Evolutionary conservation across 345 rosid species (phyloP).

Genomic region (Gossypium rotundifolium): DNA sequence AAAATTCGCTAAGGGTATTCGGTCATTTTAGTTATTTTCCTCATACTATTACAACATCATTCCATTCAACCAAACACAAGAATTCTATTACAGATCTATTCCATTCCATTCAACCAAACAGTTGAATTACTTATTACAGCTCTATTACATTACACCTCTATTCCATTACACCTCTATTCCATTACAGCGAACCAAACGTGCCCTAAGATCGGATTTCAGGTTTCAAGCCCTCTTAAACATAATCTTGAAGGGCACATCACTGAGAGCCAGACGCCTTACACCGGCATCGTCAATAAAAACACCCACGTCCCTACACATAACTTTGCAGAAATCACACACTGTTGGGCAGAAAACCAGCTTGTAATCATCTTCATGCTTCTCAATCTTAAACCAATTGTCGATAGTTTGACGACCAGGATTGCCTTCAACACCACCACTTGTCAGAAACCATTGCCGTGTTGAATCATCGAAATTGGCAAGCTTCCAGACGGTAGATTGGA

Average conservation of each 20-base stretch:
- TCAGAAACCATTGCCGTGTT: slow-evolving; percentile 34
- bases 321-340: slow-evolving; percentile 46
- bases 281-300: slow-evolving; percentile 35
- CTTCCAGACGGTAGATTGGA: slow-evolving; percentile 45
- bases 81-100: too few species aligned
- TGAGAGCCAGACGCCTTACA: slow-evolving; percentile 41
- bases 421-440: slow-evolving; percentile 51
- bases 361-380: slow-evolving; percentile 35
- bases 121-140: too few species aligned
- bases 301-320: slow-evolving; percentile 51
- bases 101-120: too few species aligned
- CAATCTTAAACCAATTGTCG: slow-evolving; percentile 63
- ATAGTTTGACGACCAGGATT: slow-evolving; percentile 44
- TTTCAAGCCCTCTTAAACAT: slow-evolving; percentile 41
- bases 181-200: too few species aligned
- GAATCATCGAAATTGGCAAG: slow-evolving; percentile 33
- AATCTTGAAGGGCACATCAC: slow-evolving; percentile 47
- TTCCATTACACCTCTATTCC: too few species aligned
- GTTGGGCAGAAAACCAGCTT: slow-evolving; percentile 64
- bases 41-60: too few species aligned
- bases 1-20: too few species aligned
- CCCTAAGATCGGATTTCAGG: background rate
- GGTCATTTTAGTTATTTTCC: too few species aligned
- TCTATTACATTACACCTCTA: too few species aligned
- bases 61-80: too few species aligned